Evolutionary conservation across 1,284 basidiomycete genomes (phyloP).

Genomic region (Ganoderma multipileum): DNA sequence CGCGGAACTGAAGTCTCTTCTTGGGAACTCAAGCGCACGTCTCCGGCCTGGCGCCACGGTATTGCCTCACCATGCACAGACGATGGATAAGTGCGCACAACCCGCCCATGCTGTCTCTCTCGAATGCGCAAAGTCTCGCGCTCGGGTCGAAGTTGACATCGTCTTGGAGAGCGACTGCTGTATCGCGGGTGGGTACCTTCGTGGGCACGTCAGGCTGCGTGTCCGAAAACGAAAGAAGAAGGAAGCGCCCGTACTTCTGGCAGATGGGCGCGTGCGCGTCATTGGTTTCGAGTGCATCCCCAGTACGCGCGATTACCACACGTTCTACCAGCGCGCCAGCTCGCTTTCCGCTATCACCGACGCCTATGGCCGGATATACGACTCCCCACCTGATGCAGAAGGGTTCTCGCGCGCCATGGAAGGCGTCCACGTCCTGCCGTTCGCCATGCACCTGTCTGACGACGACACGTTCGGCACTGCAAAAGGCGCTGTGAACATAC

Average conservation of each 20-base stretch:
- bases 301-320: conserved; percentile 69
- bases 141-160: conserved; percentile 88
- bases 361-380: conserved; percentile 54
- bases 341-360: conserved; percentile 63
- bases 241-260: conserved; percentile 70
- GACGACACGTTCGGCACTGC: conserved; percentile 64
- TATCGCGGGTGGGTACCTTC: conserved; percentile 83
- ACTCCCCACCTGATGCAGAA: conserved; percentile 66
- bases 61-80: conserved; percentile 37
- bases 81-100: conserved; percentile 28
- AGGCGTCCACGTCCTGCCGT: conserved; percentile 80
- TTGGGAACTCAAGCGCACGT: conserved; percentile 64
- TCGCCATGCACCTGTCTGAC: conserved; percentile 78
- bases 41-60: conserved; percentile 61
- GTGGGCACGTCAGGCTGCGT: conserved; percentile 76
- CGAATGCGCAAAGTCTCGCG: conserved; percentile 70
- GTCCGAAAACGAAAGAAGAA: conserved; percentile 67
- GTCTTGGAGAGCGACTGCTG: conserved; percentile 78
- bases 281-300: conserved; percentile 88
- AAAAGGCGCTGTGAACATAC: conserved; percentile 72
- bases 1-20: conserved; percentile 62
- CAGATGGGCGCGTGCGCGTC: conserved; percentile 83
- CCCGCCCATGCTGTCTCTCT: conserved; percentile 45
- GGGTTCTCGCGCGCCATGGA: conserved; percentile 74
- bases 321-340: conserved; percentile 85